These are phyloP conservation scores for Pseudogymnoascus sp. DNA, from an alignment of 2,329 filamentous ascomycete genomes.

Conservation along the genomic window DNA sequence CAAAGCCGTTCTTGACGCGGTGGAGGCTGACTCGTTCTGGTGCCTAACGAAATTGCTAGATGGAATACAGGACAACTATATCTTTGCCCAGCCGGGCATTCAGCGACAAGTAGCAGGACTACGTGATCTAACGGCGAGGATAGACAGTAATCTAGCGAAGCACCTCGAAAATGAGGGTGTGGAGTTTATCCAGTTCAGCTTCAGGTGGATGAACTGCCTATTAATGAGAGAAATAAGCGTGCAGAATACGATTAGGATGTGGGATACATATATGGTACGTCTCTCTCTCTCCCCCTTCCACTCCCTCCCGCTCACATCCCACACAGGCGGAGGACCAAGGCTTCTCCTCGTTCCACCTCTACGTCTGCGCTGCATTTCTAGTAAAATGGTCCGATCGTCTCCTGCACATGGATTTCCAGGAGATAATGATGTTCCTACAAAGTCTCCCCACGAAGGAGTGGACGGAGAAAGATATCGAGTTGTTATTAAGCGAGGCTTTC, in stretches of 20 bases:
- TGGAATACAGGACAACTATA: conserved; percentile 98
- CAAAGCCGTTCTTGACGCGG: conserved; percentile 82
- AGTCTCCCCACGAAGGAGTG: conserved; percentile 84
- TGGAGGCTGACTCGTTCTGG: conserved; percentile 98
- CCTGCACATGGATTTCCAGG: conserved; percentile 94
- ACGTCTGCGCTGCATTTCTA: conserved; percentile 94
- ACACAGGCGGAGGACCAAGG: conserved; percentile 89
- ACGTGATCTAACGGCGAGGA: conserved; percentile 81
- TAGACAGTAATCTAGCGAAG: conserved; percentile 74
- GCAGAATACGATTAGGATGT: conserved; percentile 95
- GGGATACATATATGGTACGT: conserved; percentile 95
- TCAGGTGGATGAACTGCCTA: conserved; percentile 99
- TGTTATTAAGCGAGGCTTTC: conserved; percentile 90
- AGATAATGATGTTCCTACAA: conserved; percentile 99
- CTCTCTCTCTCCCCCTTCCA: neutral
- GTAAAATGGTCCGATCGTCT: conserved; percentile 98
- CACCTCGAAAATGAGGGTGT: conserved; percentile 87
- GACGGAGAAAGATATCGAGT: conserved; percentile 97
- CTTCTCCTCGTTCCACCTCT: conserved; percentile 96
- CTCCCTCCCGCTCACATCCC: neutral
- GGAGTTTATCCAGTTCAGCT: conserved; percentile 98
- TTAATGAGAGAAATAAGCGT: conserved; percentile 97
- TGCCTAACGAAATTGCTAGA: conserved; percentile 96
- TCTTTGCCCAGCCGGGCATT: conserved; percentile 93
- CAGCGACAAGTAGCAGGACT: conserved; percentile 86